Base-by-base conservation (phyloP, 805 yeast species). In the Spathaspora passalidarum region DNA sequence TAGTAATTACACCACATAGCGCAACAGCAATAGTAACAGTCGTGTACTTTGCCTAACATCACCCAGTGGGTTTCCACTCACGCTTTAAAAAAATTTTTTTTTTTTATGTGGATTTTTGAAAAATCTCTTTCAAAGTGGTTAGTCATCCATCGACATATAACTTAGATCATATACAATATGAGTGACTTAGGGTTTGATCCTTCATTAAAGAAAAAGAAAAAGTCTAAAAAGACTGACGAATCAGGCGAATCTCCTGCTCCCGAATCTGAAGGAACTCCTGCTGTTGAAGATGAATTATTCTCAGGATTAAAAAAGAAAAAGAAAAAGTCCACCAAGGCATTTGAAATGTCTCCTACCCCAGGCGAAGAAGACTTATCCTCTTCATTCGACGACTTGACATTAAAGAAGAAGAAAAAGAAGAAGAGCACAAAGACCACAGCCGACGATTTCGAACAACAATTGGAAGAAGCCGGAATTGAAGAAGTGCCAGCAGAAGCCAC, bases 401-500 rank as follows among this genome's bases (percentile, higher is more conserved):
- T 72, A 54, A 84, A 84, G 67, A 85, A 86, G 75, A 86, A 86
- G 75, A 90, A 90, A 81, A 88, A 88, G 84, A 83, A 82, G 80
- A 83, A 82, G 80, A 64, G 79, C 49, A 62, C 76, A 18, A 73
- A 75, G 49, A 69, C 73, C 25, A 66, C 75, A 13, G 16, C 14
- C 16, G 14, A 83, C 57, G 96, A 87, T 52, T 92, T 92, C 60
- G 98, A 92, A 56, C 84, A 86, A 62, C 88, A 88, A 60, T 76
- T 92, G 57, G 96, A 88, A 63, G 76, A 86, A 62, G 97, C 97
- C 13, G 97, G 98, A 61, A 77, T 90, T 41, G 80, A 81, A 48
- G 86, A 80, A 50, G 59, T 23, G 63, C 65, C 44, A 8, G 34
- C 47, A 14, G 58, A 54, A 43, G 62, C 51, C 36, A 57, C 64